These are phyloP conservation scores for Glebionis coronaria DNA, from an alignment of 129 eudicot species.

Conservation along the genomic window DNA sequence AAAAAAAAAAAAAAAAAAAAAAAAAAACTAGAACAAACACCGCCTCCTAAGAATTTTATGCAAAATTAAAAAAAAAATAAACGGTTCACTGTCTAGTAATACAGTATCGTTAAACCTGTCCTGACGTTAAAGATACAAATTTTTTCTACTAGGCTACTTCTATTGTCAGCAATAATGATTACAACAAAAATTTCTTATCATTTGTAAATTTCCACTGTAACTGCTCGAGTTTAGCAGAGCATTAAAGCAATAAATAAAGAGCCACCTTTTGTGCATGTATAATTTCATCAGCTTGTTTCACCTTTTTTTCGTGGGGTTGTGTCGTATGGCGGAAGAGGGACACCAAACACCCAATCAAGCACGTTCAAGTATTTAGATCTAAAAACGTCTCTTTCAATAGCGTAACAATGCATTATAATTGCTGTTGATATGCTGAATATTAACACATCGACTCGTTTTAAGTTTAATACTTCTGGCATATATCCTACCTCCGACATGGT, in stretches of 20 bases:
- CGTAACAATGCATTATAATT: slow-evolving; percentile 97
- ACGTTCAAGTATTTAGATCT: slow-evolving; percentile 94
- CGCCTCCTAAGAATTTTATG: no score
- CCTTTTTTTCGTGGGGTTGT: slow-evolving; percentile 54
- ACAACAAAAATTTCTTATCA: no score
- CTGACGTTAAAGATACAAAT: no score
- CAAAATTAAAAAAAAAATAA: no score
- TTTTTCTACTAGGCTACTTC: not conserved
- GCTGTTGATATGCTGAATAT: slow-evolving; percentile 93
- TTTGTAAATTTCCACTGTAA: not conserved
- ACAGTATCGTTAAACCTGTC: no score
- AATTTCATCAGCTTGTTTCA: slow-evolving; percentile 1
- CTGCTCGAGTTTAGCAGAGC: slow-evolving; percentile 3
- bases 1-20: no score
- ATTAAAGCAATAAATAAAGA: not conserved
- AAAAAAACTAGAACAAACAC: no score
- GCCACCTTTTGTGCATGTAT: not conserved
- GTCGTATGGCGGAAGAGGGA: slow-evolving; percentile 77
- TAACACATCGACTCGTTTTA: slow-evolving; percentile 80
- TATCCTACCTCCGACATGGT: slow-evolving; percentile 87
- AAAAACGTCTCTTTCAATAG: slow-evolving; percentile 92
- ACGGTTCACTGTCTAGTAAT: no score
- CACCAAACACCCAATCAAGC: slow-evolving; percentile 99
- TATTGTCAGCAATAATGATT: slow-evolving; percentile 4
- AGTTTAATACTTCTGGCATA: slow-evolving; percentile 57